Base-by-base conservation (phyloP, 2,329 filamentous ascomycete genomes). In the Fusarium buxicola region DNA sequence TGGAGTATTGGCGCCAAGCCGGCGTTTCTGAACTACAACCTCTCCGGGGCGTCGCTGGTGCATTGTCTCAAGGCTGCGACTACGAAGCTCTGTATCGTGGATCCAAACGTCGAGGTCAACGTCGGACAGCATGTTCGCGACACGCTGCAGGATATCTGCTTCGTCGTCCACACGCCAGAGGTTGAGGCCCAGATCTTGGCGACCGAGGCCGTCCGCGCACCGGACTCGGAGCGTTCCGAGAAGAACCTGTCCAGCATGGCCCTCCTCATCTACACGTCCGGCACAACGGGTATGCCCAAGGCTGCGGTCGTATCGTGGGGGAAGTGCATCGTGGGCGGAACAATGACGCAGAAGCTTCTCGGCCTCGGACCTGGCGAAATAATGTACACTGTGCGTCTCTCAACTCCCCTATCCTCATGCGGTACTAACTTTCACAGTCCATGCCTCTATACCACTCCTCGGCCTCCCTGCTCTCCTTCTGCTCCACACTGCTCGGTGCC, bases 361-460 rank as follows among this genome's bases (percentile, higher is more conserved):
- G 77, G 79, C 6, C 78, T 91, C n/a, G 82, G 79, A 11, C 76
- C 80, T 2, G 80, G 81, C 2, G 92, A 96, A 70, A 82, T 90
- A 30, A 88, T 92, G 72, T 94, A 92, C 72, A 94, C 91, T 11
- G 88, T 89, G 82, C 72, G 81, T 70, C 24, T 11, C 8, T 11
- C 5, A 10, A 3, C 11, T 15, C 7, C 32, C 8, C 5, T 1
- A 6, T 43, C 7, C 16, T 7, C 7, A 43, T 13, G 1, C 31
- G 18, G 21, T 40, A 2, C 52, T 55, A 30, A 57, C 48, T 13
- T 7, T 6, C 34, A 1, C 30, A 91, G 89, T 89, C 89, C 54
- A 96, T 97, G 92, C 93, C 93, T 0, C 82, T 97, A 7, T 96
- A 97, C 73, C 93, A 97, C 78, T 89, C 90, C 35, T 92, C 92